phyloP scores from a whole-genome alignment of 176 grass and related monocot species.

The Triticum dicoccoides region DNA sequence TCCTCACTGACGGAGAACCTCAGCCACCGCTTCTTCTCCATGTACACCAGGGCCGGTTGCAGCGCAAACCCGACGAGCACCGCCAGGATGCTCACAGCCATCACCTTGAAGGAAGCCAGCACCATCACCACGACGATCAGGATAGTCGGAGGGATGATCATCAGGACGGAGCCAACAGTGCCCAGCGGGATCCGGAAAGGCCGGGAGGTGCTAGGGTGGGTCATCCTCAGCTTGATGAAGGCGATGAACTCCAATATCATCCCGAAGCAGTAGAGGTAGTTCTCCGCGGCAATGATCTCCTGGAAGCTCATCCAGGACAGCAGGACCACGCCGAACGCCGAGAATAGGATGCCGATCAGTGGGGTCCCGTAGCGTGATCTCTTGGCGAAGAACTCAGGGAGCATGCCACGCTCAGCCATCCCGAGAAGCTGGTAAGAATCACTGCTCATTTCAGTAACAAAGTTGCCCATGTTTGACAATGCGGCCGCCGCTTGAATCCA shows the following conservation, averaged over 20 bases:
- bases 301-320: slow-evolving; percentile 79
- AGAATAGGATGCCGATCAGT: slow-evolving; percentile 77
- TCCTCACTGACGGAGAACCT: slow-evolving; percentile 61
- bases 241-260: slow-evolving; percentile 96
- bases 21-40: slow-evolving; percentile 39
- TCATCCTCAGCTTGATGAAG: slow-evolving; percentile 69
- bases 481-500: slow-evolving; percentile 65
- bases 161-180: slow-evolving; percentile 52
- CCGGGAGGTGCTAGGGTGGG: slow-evolving; percentile 40
- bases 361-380: slow-evolving; percentile 62
- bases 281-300: slow-evolving; percentile 78
- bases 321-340: slow-evolving; percentile 59
- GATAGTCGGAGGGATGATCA: slow-evolving; percentile 63
- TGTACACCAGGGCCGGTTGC: slow-evolving; percentile 58
- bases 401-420: slow-evolving; percentile 66
- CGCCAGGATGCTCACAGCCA: slow-evolving; percentile 41
- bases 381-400: slow-evolving; percentile 55
- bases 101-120: slow-evolving; percentile 58
- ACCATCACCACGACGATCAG: slow-evolving; percentile 67
- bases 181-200: slow-evolving; percentile 77
- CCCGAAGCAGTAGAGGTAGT: slow-evolving; percentile 91
- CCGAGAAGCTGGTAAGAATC: slow-evolving; percentile 69
- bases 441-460: slow-evolving; percentile 88
- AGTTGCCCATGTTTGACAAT: slow-evolving; percentile 90
- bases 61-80: slow-evolving; percentile 56